A percentile compares a stretch with the other conserved stretches of the same genome.
phyloP scores from a whole-genome alignment of 352 stramenopile species.

The Thraustotheca clavata region DNA sequence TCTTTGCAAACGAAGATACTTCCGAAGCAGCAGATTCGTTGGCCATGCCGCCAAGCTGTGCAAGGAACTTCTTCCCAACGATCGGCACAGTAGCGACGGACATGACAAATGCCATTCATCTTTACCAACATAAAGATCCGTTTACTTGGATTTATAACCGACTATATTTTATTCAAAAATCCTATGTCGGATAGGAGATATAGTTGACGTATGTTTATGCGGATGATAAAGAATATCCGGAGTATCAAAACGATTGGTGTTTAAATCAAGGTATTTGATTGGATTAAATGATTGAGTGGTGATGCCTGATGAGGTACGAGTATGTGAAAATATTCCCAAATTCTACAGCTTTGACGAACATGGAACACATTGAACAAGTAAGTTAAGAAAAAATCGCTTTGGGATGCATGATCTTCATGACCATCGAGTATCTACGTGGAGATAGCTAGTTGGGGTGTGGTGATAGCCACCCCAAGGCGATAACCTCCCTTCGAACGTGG shows the following conservation, averaged over 20 bases:
- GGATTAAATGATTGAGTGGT: conserved; percentile 16
- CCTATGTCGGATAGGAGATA: background rate
- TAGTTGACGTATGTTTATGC: background rate
- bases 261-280: background rate
- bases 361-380: conserved; percentile 83
- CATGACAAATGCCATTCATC: conserved; percentile 5
- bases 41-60: conserved; percentile 62
- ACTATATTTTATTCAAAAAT: background rate
- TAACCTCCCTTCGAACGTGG: conserved; percentile 40
- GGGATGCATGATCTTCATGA: background rate
- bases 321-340: conserved; percentile 15
- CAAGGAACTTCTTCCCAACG: conserved; percentile 79
- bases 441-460: conserved; percentile 47
- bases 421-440: conserved; percentile 15
- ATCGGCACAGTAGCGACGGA: conserved; percentile 37
- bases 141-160: background rate
- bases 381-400: conserved; percentile 7
- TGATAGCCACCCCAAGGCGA: conserved; percentile 73
- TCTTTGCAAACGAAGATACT: conserved; percentile 71
- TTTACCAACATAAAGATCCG: background rate
- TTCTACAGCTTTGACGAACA: conserved; percentile 29
- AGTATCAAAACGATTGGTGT: conserved; percentile 10
- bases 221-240: conserved; percentile 11
- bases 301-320: background rate
- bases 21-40: conserved; percentile 59